Base-by-base conservation (phyloP, 768 basidiomycete genomes). In the Xerocomellus intermedius region DNA sequence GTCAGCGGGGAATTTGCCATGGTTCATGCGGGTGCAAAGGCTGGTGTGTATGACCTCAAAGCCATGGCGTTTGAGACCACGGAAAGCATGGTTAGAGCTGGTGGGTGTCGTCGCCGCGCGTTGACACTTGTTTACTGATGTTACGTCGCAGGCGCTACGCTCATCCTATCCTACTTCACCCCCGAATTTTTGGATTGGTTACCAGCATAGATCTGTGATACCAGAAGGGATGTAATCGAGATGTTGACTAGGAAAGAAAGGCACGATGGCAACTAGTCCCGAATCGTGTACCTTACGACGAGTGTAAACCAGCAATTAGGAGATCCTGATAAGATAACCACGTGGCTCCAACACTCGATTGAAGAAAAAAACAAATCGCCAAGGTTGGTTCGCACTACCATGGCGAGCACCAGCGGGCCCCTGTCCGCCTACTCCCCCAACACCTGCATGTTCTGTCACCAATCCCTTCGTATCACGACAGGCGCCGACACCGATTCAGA, bases 1-100 rank as follows among this genome's bases (percentile, higher is more conserved):
- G 97, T 99, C 47, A 94, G 92, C 52, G 97, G 97, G 3, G 97
- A 98, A 72, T 98, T 90, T 61, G 94, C 96, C 10, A 98, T 98
- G 97, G 78, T 99, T 30, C 87, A 89, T 52, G 96, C 97, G 0
- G 97, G 95, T 35, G 97, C 97, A 9, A 77, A 79, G 4, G 92
- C 93, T 3, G 96, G 96, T 12, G 89, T 98, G n/a, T 98, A 96
- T 64, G 89, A 90, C 55, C 75, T 98, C 55, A 87, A 82, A 60
- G 82, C 83, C 24, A 95, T 98, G 95, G 96, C 95, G 14, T 94
- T 97, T 58, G 97, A 99, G 76, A 87, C 84, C 8, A 83, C 84
- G 3, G 94, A 98, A 39, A 83, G 93, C 55, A 92, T 98, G 86
- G 77, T 97, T 43, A 80, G 97, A 38, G 96, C 97, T 30, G 94